Base-by-base conservation (phyloP, 2,329 filamentous ascomycete genomes). In the Trichoderma simmonsii region DNA sequence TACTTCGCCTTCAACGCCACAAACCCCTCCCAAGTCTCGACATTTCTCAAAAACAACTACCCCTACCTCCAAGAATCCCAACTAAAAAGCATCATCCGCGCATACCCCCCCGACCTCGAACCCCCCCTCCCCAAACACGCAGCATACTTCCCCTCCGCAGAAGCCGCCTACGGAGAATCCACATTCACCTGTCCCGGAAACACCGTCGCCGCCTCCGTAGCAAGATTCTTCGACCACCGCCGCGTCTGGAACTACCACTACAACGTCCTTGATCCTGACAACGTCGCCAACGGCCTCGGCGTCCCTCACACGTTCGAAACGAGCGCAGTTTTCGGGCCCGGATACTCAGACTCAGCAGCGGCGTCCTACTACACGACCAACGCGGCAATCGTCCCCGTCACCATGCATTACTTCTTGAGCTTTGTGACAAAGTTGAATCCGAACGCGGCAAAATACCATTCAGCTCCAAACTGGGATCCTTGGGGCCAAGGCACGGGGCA, bases 331-430 rank as follows among this genome's bases (percentile, higher is more conserved):
- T 86, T 87, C 74, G 86, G 86, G 3, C 83, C 85, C 5, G 78
- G 81, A 71, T 79, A 75, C 26, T 26, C 71, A 14, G 57, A 21
- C 48, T 57, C 73, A 15, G 71, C 62, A 4, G 36, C 71, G 68
- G 51, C 73, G 1, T 85, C 84, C 74, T 86, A 86, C 75, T 79
- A 76, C 54, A 81, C 82, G 15, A 83, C 83, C 75, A 86, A 87
- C 75, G 81, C 81, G 4, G 77, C 77, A 3, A 79, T 87, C 3
- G 82, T 87, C 3, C 81, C 82, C 6, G 73, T 86, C 14, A 79
- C 86, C 21, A 86, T 86, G 83, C 79, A 79, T 62, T 88, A 88
- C 75, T 86, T 82, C 77, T 79, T 86, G 59, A 85, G 84, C 21
- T 88, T 88, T 74, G 83, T 86, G 24, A 78, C 80, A 28, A 76